Conservation (phyloP, 1,284 basidiomycete species). For the Pyrrhoderma noxium region DNA sequence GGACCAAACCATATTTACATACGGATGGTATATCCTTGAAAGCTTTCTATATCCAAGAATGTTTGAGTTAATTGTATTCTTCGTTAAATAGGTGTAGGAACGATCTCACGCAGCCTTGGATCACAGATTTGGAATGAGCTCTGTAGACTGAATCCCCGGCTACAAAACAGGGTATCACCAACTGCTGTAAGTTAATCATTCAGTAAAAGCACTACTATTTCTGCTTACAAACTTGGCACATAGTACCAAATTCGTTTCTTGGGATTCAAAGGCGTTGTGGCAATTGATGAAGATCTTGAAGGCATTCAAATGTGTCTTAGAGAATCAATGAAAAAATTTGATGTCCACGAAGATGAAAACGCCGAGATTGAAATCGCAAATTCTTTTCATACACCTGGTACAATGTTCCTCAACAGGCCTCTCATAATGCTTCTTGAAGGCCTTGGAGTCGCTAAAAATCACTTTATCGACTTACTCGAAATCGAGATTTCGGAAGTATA, state of each 20-base stretch:
- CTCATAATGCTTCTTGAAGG: conserved; percentile 69
- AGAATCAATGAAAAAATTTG: conserved; percentile 71
- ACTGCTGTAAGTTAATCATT: conserved; percentile 49
- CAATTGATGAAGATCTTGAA: conserved; percentile 49
- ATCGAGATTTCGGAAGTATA: conserved; percentile 42
- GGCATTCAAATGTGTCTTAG: conserved; percentile 55
- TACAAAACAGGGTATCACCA: conserved; percentile 36
- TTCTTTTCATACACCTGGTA: conserved; percentile 48
- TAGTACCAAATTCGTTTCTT: conserved; percentile 73
- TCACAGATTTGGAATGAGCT: conserved; percentile 50
- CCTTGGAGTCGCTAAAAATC: conserved; percentile 44
- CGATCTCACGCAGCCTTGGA: conserved; percentile 55
- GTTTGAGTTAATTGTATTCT: neutral
- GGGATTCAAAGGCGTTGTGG: conserved; percentile 72
- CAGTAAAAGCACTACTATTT: too few relatives aligned
- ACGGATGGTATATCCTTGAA: conserved; percentile 48
- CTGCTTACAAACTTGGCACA: neutral
- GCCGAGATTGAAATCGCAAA: conserved; percentile 66
- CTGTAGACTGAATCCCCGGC: conserved; percentile 36
- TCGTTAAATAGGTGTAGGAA: conserved; percentile 36
- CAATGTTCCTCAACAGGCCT: conserved; percentile 60
- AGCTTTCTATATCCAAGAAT: too few relatives aligned
- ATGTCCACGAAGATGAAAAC: conserved; percentile 34
- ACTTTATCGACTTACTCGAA: conserved; percentile 52
- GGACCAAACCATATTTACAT: conserved; percentile 39